Evolutionary conservation across 495 filamentous ascomycete genomes (phyloP).

Genomic region (Ramalina intermedia): DNA sequence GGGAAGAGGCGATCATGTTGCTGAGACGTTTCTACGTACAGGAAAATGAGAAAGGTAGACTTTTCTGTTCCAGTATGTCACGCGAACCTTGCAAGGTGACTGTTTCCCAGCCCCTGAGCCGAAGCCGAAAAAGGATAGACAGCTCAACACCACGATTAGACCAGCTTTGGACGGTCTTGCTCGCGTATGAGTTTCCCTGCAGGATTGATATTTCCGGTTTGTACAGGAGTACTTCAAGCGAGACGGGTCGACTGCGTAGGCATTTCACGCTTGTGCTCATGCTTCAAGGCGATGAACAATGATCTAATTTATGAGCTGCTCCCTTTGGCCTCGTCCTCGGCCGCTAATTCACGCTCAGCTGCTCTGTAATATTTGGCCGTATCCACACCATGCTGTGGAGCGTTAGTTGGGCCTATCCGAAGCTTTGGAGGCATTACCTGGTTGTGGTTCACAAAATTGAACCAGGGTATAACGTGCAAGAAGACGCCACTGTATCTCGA

Average conservation of each 20-base stretch:
- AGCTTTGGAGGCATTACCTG: conserved; percentile 32
- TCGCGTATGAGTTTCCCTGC: no score
- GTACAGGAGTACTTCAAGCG: background rate
- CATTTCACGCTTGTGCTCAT: background rate
- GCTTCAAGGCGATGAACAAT: background rate
- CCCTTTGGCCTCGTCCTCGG: conserved; percentile 33
- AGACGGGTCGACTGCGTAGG: background rate
- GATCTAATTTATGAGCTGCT: background rate
- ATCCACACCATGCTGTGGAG: conserved; percentile 73
- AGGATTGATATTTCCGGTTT: no score
- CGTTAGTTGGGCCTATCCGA: conserved; percentile 5
- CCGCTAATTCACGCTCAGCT: conserved; percentile 88
- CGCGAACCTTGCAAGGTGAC: conserved; percentile 2
- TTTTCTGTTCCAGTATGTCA: background rate
- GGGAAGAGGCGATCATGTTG: conserved; percentile 79
- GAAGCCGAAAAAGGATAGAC: conserved; percentile 37
- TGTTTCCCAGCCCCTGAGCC: conserved; percentile 42
- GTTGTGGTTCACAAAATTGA: conserved; percentile 94
- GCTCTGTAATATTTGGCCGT: conserved; percentile 96
- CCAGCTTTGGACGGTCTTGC: background rate
- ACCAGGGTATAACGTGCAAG: conserved; percentile 76
- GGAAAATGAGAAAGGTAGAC: conserved; percentile 73
- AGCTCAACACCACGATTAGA: conserved; percentile 29
- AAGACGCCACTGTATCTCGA: conserved; percentile 79
- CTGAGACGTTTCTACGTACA: conserved; percentile 91